Evolutionary conservation across 495 filamentous ascomycete species (phyloP), one percentile per base, ranked within the genome.

Genomic region (Aspergillus baeticus): DNA sequence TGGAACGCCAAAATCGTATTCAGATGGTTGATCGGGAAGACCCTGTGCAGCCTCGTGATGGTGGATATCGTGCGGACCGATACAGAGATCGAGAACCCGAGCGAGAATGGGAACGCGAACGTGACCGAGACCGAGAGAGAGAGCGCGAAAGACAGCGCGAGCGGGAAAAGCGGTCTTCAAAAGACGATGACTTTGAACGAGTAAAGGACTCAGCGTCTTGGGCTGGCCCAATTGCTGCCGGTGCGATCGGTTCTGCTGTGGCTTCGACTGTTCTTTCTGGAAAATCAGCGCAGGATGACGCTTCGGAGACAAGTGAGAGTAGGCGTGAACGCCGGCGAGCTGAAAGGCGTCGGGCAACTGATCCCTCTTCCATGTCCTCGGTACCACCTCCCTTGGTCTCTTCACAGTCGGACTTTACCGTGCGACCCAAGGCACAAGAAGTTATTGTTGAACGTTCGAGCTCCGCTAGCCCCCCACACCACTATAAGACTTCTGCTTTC

Each of bases 181-280:
- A 54, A 21, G 59, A 59, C 17, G 51, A 20, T 13, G 43, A 54
- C 31, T 42, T 31, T 11, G 48, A 51, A 47, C 67, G 42, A 55
- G 62, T 59, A 7, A 66, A 50, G 23, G 55, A 62, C 31, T 63
- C 74, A 6, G 14, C 20, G 10, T 70, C 74, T 11, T 71, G 78
- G 69, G 71, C 66, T 44, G 74, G 69, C 18, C 73, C 75, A 57
- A 78, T 75, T 18, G 73, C 76, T 35, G 74, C 73, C n/a, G 80
- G 77, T 26, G 69, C 77, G 37, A 67, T 79, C 57, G 80, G 73
- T 39, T 78, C 71, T 33, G 74, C 74, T 31, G 70, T 72, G 23
- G 77, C 72, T 33, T 69, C 72, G 14, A 65, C 69, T 22, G 51
- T 73, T 22, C 64, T 78, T 0, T 73, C 76, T 34, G 59, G 63